Evolutionary conservation across 306 rosid species (phyloP).

Genomic region (Amphicarpaea edgeworthii): DNA sequence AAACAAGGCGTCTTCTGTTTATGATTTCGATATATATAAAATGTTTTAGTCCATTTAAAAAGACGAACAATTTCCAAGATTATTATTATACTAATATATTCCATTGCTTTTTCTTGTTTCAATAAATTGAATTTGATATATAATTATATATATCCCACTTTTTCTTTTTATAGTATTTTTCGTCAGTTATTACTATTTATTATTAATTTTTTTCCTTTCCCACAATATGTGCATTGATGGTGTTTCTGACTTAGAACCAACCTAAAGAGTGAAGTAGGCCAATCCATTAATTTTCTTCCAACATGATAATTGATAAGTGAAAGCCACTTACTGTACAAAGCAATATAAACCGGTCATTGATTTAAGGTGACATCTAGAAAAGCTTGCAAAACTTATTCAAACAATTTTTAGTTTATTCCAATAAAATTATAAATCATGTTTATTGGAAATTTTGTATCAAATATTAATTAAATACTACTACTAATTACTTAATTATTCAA

Average conservation of each 20-base stretch:
- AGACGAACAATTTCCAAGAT: background rate
- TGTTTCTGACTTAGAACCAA: slow-evolving; percentile 15
- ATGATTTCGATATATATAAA: background rate
- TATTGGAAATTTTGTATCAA: too few species aligned
- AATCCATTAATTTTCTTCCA: background rate
- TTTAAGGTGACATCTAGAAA: background rate
- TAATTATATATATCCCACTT: background rate
- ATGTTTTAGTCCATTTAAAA: background rate
- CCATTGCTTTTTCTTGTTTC: background rate
- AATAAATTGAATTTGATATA: background rate
- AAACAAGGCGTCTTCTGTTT: background rate
- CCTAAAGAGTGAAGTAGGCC: background rate
- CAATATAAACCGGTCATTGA: background rate
- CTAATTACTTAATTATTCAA: too few species aligned
- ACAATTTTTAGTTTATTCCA: too few species aligned
- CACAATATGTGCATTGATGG: background rate
- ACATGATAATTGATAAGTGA: background rate
- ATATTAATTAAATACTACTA: too few species aligned
- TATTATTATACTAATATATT: slow-evolving; percentile 2
- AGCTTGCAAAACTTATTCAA: background rate
- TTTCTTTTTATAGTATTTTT: background rate
- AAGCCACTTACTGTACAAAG: background rate
- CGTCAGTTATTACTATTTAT: background rate
- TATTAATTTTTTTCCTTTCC: background rate
- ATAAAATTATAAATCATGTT: too few species aligned